A percentile compares a stretch with the other conserved stretches of the same genome.
phyloP scores from a whole-genome alignment of 345 rosid species.

The Punica granatum region DNA sequence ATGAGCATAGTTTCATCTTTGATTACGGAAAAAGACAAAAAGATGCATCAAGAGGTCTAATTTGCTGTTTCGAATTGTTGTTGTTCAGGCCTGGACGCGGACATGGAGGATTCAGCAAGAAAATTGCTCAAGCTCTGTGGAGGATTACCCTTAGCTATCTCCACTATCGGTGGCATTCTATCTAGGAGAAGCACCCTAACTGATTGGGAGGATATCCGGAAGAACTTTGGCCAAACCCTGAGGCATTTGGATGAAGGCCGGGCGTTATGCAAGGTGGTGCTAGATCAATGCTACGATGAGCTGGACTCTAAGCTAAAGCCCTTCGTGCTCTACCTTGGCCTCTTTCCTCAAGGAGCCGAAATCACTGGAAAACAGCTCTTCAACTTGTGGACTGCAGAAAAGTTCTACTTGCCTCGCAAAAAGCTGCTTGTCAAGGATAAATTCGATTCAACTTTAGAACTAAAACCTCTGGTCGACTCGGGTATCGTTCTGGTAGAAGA shows the following conservation, averaged over 20 bases:
- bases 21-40: too few species aligned
- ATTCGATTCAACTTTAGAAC: background rate
- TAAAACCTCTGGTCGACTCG: background rate
- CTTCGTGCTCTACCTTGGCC: constrained; percentile 25
- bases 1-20: too few species aligned
- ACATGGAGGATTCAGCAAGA: too few species aligned
- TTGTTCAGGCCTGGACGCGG: background rate
- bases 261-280: background rate
- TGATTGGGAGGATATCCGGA: too few species aligned
- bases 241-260: background rate
- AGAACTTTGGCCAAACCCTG: too few species aligned
- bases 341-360: constrained; percentile 22
- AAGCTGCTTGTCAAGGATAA: background rate
- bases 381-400: constrained; percentile 28
- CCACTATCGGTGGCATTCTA: background rate
- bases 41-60: too few species aligned
- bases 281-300: constrained; percentile 8
- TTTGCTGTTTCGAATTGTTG: too few species aligned
- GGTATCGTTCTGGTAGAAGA: background rate
- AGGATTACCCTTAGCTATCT: background rate
- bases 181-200: background rate
- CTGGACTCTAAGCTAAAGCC: constrained; percentile 7
- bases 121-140: background rate
- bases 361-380: constrained; percentile 23
- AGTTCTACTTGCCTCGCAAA: background rate